These are phyloP conservation scores for Aspergillus wentii DNA, from an alignment of 495 filamentous ascomycete species.

Conservation along the genomic window DNA sequence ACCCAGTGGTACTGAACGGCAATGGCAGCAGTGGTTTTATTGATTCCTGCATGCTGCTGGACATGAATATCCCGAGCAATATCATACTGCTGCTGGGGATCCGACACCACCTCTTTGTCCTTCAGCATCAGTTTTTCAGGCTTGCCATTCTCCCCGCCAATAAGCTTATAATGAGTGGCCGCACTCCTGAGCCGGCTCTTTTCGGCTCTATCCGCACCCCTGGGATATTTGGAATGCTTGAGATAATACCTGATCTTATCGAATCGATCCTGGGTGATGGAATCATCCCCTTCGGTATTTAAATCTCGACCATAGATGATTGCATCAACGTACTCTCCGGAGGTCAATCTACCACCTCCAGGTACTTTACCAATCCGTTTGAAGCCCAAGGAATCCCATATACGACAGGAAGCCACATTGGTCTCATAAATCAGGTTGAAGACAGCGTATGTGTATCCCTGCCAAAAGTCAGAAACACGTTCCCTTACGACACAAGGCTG, in stretches of 20 bases:
- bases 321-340: constrained; percentile 79
- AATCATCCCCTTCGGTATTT: constrained; percentile 71
- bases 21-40: constrained; percentile 94
- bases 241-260: constrained; percentile 98
- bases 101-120: constrained; percentile 93
- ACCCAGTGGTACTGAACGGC: constrained; percentile 96
- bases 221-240: constrained; percentile 89
- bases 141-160: constrained; percentile 38
- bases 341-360: constrained; percentile 78
- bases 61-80: constrained; percentile 75
- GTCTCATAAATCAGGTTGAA: constrained; percentile 99
- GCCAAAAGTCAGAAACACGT: constrained; percentile 3
- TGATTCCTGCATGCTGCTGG: constrained; percentile 86
- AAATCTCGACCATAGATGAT: constrained; percentile 96
- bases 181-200: constrained; percentile 91
- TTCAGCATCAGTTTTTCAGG: constrained; percentile 89
- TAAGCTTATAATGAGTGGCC: constrained; percentile 90
- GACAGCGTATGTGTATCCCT: constrained; percentile 92
- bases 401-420: constrained; percentile 88
- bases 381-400: constrained; percentile 98
- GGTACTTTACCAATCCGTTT: constrained; percentile 93
- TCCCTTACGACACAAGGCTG: neutral
- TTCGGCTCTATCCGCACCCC: constrained; percentile 89
- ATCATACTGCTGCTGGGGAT: constrained; percentile 87
- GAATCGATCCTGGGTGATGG: constrained; percentile 92